Base-by-base conservation (phyloP, 2,329 filamentous ascomycete species). In the Fusarium lyarnte region DNA sequence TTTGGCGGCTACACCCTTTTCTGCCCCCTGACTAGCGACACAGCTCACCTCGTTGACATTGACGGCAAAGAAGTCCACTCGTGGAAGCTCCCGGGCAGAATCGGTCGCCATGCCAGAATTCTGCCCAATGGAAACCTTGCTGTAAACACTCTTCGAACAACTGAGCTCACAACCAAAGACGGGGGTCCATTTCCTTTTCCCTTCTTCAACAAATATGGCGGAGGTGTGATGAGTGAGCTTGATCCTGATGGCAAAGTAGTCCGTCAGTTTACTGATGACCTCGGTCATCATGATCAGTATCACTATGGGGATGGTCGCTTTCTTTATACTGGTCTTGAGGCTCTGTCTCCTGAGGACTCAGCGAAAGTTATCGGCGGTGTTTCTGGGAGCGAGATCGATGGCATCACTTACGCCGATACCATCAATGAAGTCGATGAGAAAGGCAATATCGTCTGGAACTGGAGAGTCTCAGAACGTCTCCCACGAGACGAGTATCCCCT, bases 191-290 rank as follows among this genome's bases (percentile, higher is more conserved):
- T 64, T 17, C 77, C 78, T 0, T 79, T 79, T 25, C 76, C 74
- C 5, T 79, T 78, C 62, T 79, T 79, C 47, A 71, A 78, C 70
- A 79, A 79, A 27, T 79, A 79, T 36, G 78, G 78, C 1, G 78
- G 78, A 1, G 78, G 78, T 0, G 39, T 79, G 12, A 79, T 79
- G 78, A 78, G 74, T 39, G 78, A 79, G 43, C 70, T 79, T 6
- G 76, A 76, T 39, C 72, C 70, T 0, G 65, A 72, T 1, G 76
- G 77, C 0, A 78, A 78, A 5, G 57, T 77, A 0, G 68, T 79
- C 4, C 72, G 77, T 11, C 78, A 79, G 38, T 79, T 78, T 16
- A 72, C 11, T 3, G 78, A 79, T 61, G 66, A 73, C 8, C 19
- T 79, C 1, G 78, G 70, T 4, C 78, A 79, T 43, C 78, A 79